Evolutionary conservation across 352 stramenopile species (phyloP), one percentile per base, ranked within the genome.

Genomic region (Pythium aphanidermatum): DNA sequence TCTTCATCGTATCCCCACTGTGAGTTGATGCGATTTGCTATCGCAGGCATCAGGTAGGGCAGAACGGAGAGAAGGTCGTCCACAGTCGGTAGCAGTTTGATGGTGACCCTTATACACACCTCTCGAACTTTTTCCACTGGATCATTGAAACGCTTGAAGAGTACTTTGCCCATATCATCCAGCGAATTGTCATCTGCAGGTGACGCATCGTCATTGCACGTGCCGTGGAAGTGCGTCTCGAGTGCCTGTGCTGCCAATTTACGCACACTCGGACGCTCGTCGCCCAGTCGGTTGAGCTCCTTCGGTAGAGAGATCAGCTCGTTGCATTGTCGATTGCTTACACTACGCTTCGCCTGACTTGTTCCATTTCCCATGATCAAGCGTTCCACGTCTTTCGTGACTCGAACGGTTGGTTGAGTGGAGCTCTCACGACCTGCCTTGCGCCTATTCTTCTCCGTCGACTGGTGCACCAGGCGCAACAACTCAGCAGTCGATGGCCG

Each of bases 131-230:
- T 90, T 29, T 93, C 81, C 7, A 89, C 51, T 6, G 72, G 73
- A 50, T 91, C 81, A 39, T 87, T 90, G 41, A 93, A 90, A 21
- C 79, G 74, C 54, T 83, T 88, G 51, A 93, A 87, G 10, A 93
- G 53, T 17, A 73, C 63, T 36, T 90, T 91, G 30, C 74, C 75
- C 24, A 91, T 65, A 26, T 73, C 60, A 9, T 46, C 45, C 44
- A 92, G 80, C 0, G 26, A 28, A 6, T 13, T 45, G 13, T 33
- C 19, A 8, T 58, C 35, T 39, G 26, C 24, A 42, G 42, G 19
- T 1, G 16, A 10, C 0, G 17, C 9, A 19, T 26, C 20, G 17
- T 61, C 29, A 2, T 29, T 20, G 1, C 29, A 5, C 17, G 29
- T 7, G 30, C 21, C 2, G 10, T 58, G 40, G 20, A 82, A 72